A percentile compares a stretch with the other conserved stretches of the same genome.
Conservation (phyloP, 352 stramenopile genomes). For the Phytopythium boreale region DNA sequence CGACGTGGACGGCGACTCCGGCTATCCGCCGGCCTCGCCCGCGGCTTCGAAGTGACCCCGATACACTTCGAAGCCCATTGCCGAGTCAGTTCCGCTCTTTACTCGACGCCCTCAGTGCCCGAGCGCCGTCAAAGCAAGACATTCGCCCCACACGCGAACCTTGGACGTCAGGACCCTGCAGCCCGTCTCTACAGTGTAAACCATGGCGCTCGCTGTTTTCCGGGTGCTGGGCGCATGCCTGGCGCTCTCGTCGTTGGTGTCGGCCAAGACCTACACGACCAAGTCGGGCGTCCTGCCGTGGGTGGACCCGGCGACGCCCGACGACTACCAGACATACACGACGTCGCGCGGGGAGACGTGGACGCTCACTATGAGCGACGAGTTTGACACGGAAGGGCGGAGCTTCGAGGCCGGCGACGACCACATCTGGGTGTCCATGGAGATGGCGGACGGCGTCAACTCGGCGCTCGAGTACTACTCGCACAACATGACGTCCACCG, state of each 20-base stretch:
- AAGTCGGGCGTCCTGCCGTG: constrained; percentile 17
- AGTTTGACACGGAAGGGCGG: constrained; percentile 68
- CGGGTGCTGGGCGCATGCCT: not conserved
- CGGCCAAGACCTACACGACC: constrained; percentile 9
- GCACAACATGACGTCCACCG: constrained; percentile 44
- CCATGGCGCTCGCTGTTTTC: not conserved
- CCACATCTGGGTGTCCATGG: constrained; percentile 77
- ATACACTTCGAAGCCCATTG: not conserved
- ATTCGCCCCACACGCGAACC: too few species aligned
- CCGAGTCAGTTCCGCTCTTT: not conserved
- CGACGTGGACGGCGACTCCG: not conserved
- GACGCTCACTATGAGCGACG: constrained; percentile 86
- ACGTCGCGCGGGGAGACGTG: constrained; percentile 26
- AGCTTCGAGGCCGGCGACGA: constrained; percentile 82
- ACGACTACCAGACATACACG: constrained; percentile 10
- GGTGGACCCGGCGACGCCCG: constrained; percentile 19
- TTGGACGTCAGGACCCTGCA: not conserved
- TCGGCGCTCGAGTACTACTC: constrained; percentile 89
- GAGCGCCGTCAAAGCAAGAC: not conserved
- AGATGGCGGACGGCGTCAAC: constrained; percentile 43
- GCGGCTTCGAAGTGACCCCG: not conserved
- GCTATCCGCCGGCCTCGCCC: not conserved
- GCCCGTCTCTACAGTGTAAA: not conserved
- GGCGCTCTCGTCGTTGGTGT: not conserved
- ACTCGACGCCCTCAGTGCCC: not conserved